phyloP scores from a whole-genome alignment of 495 filamentous ascomycete genomes.

The Aspergillus leporis region DNA sequence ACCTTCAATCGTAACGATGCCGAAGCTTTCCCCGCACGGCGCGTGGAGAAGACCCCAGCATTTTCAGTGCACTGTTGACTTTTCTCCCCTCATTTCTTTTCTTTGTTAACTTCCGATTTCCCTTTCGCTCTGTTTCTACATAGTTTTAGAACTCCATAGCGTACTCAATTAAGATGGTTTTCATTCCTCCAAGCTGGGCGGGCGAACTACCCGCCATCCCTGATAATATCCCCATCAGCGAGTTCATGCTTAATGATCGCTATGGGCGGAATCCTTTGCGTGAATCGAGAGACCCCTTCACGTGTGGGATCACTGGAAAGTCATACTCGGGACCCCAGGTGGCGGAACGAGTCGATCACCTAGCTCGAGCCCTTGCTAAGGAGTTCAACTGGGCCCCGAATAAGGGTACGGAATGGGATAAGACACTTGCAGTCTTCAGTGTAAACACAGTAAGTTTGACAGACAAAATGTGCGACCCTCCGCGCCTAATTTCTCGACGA shows the following conservation, averaged over 20 bases:
- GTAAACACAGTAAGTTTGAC: slow-evolving; percentile 70
- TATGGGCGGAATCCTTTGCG: slow-evolving; percentile 67
- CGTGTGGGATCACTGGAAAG: slow-evolving; percentile 75
- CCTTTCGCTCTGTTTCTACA: background rate
- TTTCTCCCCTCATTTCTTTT: background rate
- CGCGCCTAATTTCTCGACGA: background rate
- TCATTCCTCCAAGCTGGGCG: slow-evolving; percentile 68
- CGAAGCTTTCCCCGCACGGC: slow-evolving; percentile 15
- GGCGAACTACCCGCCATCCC: slow-evolving; percentile 70
- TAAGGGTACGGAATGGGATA: slow-evolving; percentile 80
- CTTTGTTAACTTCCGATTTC: background rate
- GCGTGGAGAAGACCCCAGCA: background rate
- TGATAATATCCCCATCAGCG: slow-evolving; percentile 72
- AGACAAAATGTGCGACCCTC: background rate
- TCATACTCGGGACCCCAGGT: slow-evolving; percentile 68
- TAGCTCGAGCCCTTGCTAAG: slow-evolving; percentile 71
- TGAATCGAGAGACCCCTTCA: slow-evolving; percentile 71
- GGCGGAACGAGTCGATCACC: slow-evolving; percentile 62
- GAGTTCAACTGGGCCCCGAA: slow-evolving; percentile 76
- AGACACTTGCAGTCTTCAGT: slow-evolving; percentile 73
- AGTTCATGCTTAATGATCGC: slow-evolving; percentile 77
- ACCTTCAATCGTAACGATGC: background rate
- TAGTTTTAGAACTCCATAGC: background rate
- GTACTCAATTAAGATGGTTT: slow-evolving; percentile 61
- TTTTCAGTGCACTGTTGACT: slow-evolving; percentile 1